A percentile compares a stretch with the other conserved stretches of the same genome.
Evolutionary conservation across 768 basidiomycete genomes (phyloP).

Genomic region (Udeniomyces megalosporus): DNA sequence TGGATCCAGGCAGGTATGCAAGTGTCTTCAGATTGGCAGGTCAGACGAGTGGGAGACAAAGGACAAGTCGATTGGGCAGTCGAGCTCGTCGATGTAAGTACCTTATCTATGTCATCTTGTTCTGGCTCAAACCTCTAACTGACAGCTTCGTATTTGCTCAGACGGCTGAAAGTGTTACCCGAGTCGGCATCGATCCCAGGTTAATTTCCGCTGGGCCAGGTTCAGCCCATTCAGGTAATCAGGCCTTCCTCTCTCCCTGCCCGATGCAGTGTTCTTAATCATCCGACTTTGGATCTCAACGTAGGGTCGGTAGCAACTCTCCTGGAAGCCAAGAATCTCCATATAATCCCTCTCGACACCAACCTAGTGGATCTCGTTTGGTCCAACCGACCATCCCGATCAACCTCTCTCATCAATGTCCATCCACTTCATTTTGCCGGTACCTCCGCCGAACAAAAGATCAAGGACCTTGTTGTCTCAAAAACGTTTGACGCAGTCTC

Average conservation of each 20-base stretch:
- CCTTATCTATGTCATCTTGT: not conserved
- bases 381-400: constrained; percentile 40
- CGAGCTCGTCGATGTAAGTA: constrained; percentile 3
- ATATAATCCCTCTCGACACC: constrained; percentile 26
- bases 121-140: not conserved
- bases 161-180: not conserved
- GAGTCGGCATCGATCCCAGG: constrained; percentile 12
- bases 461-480: constrained; percentile 36
- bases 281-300: not conserved
- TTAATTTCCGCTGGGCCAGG: constrained; percentile 9
- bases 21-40: constrained; percentile 1
- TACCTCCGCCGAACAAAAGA: constrained; percentile 48
- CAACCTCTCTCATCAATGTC: constrained; percentile 55
- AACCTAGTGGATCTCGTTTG: constrained; percentile 75
- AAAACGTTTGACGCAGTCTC: not conserved
- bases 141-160: not conserved
- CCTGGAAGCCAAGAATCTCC: constrained; percentile 1
- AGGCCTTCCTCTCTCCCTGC: not conserved
- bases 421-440: constrained; percentile 39
- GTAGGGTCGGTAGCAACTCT: constrained; percentile 2
- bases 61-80: constrained; percentile 4
- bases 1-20: constrained; percentile 8
- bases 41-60: constrained; percentile 10
- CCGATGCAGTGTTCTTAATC: not conserved
- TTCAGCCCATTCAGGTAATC: constrained; percentile 1